Base-by-base conservation (phyloP, 2,329 filamentous ascomycete species). In the Paecilomyces dactylethromorphus region DNA sequence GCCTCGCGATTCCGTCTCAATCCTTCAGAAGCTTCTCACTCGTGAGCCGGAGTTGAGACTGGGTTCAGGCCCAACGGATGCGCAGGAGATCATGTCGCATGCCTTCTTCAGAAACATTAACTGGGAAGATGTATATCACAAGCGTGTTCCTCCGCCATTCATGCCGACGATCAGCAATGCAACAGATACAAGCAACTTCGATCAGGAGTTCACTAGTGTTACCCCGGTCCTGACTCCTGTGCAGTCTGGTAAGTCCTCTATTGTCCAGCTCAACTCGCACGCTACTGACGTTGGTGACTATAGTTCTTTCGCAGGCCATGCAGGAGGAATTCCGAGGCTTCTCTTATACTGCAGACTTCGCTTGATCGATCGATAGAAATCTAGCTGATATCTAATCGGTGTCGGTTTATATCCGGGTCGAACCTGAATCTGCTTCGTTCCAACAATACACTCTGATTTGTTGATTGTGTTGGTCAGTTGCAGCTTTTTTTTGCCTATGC, bases 301-400 rank as follows among this genome's bases (percentile, higher is more conserved):
- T 66, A 96, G 94, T 99, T 52, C 84, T 99, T 63, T 96, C 93
- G 29, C 94, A 97, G 81, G 91, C 92, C 51, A 97, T 97, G 92
- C 94, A 99, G 79, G 94, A 99, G 80, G 92, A 99, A 75, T 99
- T 99, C 88, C 87, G 94, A 60, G 94, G 94, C 65, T 99, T 99
- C 81, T 97, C 93, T 26, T 99, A 99, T 78, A 94, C 91, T 56
- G 90, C 91, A 61, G 92, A 96, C 75, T 95, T 95, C 78, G 88
- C 89, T 62, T 92, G 75, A 81, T 68, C 54, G 75, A 81, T 68
- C 54, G 31, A 26, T 55, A 8, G n/a, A n/a, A 45, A n/a, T 45
- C 39, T 21, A 45, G 39, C 18, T 22, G 21, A 52, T 52, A 52
- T 52, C 21, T 29, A 21, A 29, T 60, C 54, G 53, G 58, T 62